These are phyloP conservation scores for Colletotrichum plurivorum DNA, from an alignment of 2,329 filamentous ascomycete genomes.

Conservation along the genomic window DNA sequence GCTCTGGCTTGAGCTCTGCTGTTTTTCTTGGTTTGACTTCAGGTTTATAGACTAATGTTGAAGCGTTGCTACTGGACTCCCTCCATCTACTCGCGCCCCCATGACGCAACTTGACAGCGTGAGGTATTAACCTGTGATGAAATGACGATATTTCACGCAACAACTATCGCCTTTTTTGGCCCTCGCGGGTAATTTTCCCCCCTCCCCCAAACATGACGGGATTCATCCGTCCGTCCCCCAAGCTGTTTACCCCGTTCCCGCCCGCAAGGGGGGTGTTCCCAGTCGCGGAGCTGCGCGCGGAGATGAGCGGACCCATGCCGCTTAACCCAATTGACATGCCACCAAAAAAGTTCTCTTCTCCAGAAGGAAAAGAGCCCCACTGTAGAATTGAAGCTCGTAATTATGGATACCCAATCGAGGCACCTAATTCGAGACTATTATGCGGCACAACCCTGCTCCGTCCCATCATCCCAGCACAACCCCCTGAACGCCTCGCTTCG, in stretches of 20 bases:
- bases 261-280: neutral
- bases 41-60: conserved; percentile 37
- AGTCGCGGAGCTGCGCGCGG: conserved; percentile 16
- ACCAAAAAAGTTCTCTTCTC: conserved; percentile 2
- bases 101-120: neutral
- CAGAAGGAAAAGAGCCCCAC: conserved; percentile 17
- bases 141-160: no score
- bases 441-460: conserved; percentile 34
- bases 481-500: conserved; percentile 11
- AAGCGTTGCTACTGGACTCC: conserved; percentile 41
- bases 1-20: conserved; percentile 22
- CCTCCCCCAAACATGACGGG: neutral
- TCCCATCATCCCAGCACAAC: neutral
- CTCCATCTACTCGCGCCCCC: conserved; percentile 32
- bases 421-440: conserved; percentile 24
- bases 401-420: conserved; percentile 32
- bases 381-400: conserved; percentile 27
- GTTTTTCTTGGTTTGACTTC: neutral
- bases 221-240: neutral
- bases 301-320: conserved; percentile 37
- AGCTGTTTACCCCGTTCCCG: conserved; percentile 3
- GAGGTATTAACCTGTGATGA: neutral
- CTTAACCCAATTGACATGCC: neutral
- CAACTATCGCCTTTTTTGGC: no score
- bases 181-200: neutral